Evolutionary conservation across 2,329 filamentous ascomycete species (phyloP), one percentile per base, ranked within the genome.

Genomic region (Claviceps quebecensis): DNA sequence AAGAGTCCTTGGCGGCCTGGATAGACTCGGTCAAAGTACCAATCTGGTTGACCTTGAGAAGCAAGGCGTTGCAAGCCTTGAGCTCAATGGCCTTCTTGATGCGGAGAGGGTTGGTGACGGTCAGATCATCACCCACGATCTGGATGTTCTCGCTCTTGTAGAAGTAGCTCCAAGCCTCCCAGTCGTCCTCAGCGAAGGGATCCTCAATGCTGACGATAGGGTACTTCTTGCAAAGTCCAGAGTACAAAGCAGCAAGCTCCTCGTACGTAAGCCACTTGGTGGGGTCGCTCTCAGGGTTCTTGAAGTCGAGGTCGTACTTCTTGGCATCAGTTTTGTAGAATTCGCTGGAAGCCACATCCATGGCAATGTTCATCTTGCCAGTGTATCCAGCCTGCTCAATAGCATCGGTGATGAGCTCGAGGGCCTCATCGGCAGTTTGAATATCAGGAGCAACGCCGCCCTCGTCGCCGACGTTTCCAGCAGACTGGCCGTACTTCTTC

Each of bases 141-240:
- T 98, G 93, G 79, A 94, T 90, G 73, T 96, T 84, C 68, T 88
- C 89, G 64, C 87, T 93, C 86, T 96, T 96, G 86, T 86, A 95
- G 85, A 97, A 98, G 84, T 97, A 95, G 83, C 87, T 95, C 93
- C 93, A 98, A 56, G 93, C 93, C 82, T 97, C 91, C 93, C 93
- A 98, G 80, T 98, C 93, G 67, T 97, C 93, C 82, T 98, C 93
- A 59, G 88, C 91, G 75, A 98, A 98, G 69, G 93, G 93, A 71
- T 98, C 93, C 78, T 98, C 93, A 64, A 98, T 97, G 72, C 82
- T 87, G 75, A 97, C 88, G 67, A 98, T 98, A 65, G 93, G 91
- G 78, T 98, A 98, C 78, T 95, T 96, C 80, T 83, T 80, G 69
- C 80, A 78, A 56, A 98, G 83, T 46, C 83, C 77, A 70, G 86